Percentiles rank a stretch among this genome's conserved stretches.
phyloP scores from a whole-genome alignment of 495 filamentous ascomycete species.

The Neurospora sp. region DNA sequence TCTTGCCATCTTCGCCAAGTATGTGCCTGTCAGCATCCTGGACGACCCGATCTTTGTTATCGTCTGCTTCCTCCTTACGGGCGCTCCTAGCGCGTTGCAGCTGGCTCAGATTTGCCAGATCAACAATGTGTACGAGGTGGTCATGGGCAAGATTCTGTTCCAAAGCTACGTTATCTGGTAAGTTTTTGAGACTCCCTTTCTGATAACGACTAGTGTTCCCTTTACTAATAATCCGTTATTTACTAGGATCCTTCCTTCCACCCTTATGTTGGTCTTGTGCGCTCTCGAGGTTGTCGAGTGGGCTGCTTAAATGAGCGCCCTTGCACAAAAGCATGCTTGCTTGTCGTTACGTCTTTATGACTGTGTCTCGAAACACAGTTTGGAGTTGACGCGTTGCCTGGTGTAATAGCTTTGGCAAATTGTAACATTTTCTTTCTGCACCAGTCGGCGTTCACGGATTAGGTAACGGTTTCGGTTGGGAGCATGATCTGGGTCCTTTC shows the following conservation, averaged over 20 bases:
- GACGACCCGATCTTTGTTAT: conserved; percentile 97
- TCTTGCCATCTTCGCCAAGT: conserved; percentile 83
- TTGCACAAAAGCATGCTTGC: not conserved
- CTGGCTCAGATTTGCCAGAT: conserved; percentile 98
- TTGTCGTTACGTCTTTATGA: not conserved
- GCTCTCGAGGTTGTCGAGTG: conserved; percentile 92
- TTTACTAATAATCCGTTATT: conserved; percentile 12
- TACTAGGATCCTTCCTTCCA: conserved; percentile 83
- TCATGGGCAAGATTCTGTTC: conserved; percentile 88
- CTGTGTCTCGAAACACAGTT: not conserved
- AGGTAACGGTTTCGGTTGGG: not conserved
- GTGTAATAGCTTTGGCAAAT: not conserved
- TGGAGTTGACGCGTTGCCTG: not conserved
- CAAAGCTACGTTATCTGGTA: conserved; percentile 97
- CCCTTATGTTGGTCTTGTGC: conserved; percentile 78
- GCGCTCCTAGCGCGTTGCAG: conserved; percentile 88
- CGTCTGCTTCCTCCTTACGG: conserved; percentile 91
- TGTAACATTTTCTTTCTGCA: not conserved
- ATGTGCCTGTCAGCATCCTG: conserved; percentile 82
- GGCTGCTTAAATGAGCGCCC: conserved; percentile 35
- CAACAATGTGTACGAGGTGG: conserved; percentile 87
- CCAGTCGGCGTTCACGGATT: not conserved
- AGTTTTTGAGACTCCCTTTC: conserved; percentile 13
- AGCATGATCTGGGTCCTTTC: no score
- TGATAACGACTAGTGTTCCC: conserved; percentile 7